These are phyloP conservation scores for Dipodascus geniculatus DNA, from an alignment of 805 yeast genomes.

Conservation along the genomic window DNA sequence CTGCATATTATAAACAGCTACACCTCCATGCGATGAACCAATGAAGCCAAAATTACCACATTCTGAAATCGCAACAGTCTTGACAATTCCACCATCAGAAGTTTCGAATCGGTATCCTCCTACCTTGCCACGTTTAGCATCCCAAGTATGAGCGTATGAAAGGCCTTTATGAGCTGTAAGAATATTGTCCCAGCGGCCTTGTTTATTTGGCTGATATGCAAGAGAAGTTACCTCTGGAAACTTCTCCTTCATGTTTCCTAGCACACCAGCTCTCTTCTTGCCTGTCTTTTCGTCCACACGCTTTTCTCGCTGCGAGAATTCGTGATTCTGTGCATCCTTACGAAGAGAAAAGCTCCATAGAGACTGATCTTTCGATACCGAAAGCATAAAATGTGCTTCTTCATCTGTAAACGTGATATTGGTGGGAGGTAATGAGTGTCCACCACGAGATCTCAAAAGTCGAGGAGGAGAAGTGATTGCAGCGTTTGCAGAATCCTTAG, in stretches of 20 bases:
- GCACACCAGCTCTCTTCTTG: constrained; percentile 2
- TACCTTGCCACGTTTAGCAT: constrained; percentile 61
- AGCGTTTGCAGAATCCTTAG: constrained; percentile 13
- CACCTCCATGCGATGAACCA: constrained; percentile 79
- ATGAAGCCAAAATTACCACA: constrained; percentile 94
- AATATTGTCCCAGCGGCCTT: constrained; percentile 89
- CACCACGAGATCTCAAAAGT: constrained; percentile 85
- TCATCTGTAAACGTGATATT: constrained; percentile 65
- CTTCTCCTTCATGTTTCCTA: constrained; percentile 41
- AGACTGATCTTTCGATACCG: constrained; percentile 77
- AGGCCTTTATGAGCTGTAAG: constrained; percentile 82
- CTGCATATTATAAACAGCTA: constrained; percentile 80
- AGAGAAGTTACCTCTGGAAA: constrained; percentile 65
- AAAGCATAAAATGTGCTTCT: constrained; percentile 69
- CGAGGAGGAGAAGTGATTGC: constrained; percentile 81
- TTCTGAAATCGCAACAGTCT: constrained; percentile 66
- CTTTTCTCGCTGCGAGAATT: constrained; percentile 61
- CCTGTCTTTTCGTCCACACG: constrained; percentile 17
- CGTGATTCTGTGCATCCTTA: constrained; percentile 94
- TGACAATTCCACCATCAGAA: constrained; percentile 66
- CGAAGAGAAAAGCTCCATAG: constrained; percentile 89
- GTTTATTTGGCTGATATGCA: constrained; percentile 62
- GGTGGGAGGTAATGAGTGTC: constrained; percentile 89
- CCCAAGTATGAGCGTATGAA: constrained; percentile 84
- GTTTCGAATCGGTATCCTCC: constrained; percentile 65